Conservation (phyloP, 768 basidiomycete genomes). For the Tulasnella sp. region DNA sequence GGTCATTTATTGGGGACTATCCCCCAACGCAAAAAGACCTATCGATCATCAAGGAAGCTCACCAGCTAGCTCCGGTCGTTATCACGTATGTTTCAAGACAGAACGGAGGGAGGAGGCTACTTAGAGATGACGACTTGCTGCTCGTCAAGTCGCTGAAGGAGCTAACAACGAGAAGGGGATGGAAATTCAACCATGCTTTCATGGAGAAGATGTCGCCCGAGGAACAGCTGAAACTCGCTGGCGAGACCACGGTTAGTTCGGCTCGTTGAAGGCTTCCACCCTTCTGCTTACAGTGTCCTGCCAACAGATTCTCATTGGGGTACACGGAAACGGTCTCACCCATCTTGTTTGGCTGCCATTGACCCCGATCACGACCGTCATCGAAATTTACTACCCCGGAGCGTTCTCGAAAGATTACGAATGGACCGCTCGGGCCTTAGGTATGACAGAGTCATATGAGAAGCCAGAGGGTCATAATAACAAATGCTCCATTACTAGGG, state of each 20-base stretch:
- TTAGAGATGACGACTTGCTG: constrained; percentile 44
- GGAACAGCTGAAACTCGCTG: constrained; percentile 47
- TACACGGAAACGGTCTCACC: constrained; percentile 81
- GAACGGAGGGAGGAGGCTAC: constrained; percentile 52
- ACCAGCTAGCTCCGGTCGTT: constrained; percentile 43
- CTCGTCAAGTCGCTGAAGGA: constrained; percentile 44
- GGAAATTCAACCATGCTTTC: constrained; percentile 48
- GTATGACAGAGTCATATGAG: constrained; percentile 52
- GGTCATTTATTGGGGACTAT: background rate
- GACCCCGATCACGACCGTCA: constrained; percentile 72
- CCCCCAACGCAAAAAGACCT: background rate
- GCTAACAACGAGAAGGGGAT: constrained; percentile 45
- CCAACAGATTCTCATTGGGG: constrained; percentile 64
- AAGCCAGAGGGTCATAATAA: background rate
- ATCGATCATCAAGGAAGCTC: constrained; percentile 36
- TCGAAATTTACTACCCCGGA: constrained; percentile 79
- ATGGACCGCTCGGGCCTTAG: constrained; percentile 75
- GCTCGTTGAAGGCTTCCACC: background rate
- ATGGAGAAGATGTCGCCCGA: constrained; percentile 48
- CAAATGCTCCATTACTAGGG: background rate
- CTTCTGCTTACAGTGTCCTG: constrained; percentile 22
- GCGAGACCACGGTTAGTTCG: constrained; percentile 45
- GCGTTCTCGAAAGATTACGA: constrained; percentile 89
- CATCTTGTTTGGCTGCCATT: constrained; percentile 85
- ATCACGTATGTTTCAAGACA: constrained; percentile 49